Evolutionary conservation across 2,329 filamentous ascomycete species (phyloP), one percentile per base, ranked within the genome.

Genomic region (Arthroderma uncinatum): DNA sequence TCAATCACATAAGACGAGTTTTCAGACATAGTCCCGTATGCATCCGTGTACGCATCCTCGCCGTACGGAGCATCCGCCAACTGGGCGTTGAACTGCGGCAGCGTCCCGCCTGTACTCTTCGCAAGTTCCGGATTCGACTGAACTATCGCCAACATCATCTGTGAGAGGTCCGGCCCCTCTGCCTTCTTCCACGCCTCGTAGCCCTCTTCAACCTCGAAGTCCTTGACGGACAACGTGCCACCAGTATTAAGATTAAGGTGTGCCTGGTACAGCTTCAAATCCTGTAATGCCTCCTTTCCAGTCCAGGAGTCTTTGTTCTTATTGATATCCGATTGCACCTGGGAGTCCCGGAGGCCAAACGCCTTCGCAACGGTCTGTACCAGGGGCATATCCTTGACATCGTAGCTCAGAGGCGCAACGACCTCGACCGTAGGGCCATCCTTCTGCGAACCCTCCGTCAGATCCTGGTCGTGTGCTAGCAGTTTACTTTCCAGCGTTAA

Each of bases 301-400:
- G 89, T 96, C 93, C 93, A 98, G 1, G 82, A 72, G 4, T 82
- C 78, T 63, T 86, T 87, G 71, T 95, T 82, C 53, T 83, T 81
- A 70, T 95, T 87, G 67, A 98, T 88, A 65, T 96, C 91, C 44
- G 82, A 81, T 73, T 98, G 93, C 4, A 91, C 85, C 63, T 93
- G 84, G 1, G 84, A 83, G 62, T 86, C 83, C 44, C 84, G 83
- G 59, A 92, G 79, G 47, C 86, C 87, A 72, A 97, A 98, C 61
- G 96, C 87, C 64, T 81, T 85, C 54, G 86, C 87, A 25, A 98
- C 91, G 36, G 86, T 82, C 69, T 93, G 86, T 28, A 95, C 93
- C 73, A 96, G 81, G 37, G 85, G 85, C 93, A 98, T 98, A 68
- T 98, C 93, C 72, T 93, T 95, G 68, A 97, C 86, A 71, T 96